Conservation (phyloP, 225 moss, liverwort and hornwort genomes). For the Bryoerythrophyllum caledonicum region DNA sequence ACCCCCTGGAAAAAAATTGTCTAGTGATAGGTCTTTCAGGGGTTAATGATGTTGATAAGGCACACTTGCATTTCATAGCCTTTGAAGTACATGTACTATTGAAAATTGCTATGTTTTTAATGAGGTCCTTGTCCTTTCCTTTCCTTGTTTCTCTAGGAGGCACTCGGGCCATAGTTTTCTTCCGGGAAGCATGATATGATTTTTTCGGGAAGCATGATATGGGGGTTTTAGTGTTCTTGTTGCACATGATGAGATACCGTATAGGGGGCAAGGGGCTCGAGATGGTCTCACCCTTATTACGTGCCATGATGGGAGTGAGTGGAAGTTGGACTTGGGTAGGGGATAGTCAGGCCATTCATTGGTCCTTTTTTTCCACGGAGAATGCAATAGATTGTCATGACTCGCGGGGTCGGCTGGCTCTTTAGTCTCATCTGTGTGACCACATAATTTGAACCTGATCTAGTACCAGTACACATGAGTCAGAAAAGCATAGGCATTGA, state of each 20-base stretch:
- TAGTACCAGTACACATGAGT: background rate
- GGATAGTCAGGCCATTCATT: conserved; percentile 3
- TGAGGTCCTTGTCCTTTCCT: too few relatives aligned
- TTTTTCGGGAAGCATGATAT: background rate
- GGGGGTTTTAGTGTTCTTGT: background rate
- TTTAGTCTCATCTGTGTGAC: conserved; percentile 3
- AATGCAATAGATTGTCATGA: conserved; percentile 18
- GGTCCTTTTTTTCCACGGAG: conserved; percentile 4
- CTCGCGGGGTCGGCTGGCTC: background rate
- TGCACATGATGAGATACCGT: background rate
- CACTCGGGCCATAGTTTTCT: too few relatives aligned
- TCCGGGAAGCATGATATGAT: too few relatives aligned
- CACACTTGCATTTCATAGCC: too few relatives aligned
- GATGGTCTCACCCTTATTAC: conserved; percentile 26
- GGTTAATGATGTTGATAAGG: too few relatives aligned
- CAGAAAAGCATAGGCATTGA: background rate
- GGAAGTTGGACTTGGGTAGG: conserved; percentile 19
- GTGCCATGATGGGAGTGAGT: conserved; percentile 38
- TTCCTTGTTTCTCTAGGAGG: too few relatives aligned
- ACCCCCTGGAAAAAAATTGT: too few relatives aligned
- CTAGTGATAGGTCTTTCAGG: too few relatives aligned
- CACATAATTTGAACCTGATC: background rate
- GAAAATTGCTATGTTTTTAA: too few relatives aligned
- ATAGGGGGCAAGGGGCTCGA: background rate
- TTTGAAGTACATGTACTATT: too few relatives aligned